These are phyloP conservation scores for Aspergillus homomorphus DNA, from an alignment of 495 filamentous ascomycete genomes.

Conservation along the genomic window DNA sequence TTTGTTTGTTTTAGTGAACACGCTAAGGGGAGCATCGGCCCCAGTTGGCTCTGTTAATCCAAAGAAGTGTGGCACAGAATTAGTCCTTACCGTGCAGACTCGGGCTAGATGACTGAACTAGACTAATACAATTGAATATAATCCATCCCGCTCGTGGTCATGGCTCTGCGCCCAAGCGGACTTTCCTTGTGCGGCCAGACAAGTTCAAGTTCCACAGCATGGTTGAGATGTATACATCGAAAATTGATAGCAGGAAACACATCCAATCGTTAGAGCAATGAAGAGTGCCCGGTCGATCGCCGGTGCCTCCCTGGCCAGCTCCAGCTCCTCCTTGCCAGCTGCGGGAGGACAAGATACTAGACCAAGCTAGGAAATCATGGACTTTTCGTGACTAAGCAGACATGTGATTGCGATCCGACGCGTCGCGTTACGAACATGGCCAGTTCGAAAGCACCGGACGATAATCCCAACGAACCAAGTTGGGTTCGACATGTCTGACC, in stretches of 20 bases:
- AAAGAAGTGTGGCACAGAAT: not conserved
- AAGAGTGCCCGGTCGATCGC: too few relatives aligned
- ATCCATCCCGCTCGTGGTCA: not conserved
- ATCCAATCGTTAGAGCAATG: too few relatives aligned
- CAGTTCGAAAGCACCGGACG: not conserved
- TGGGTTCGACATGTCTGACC: conserved; percentile 22
- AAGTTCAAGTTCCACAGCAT: not conserved
- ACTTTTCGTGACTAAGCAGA: not conserved
- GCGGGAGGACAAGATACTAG: not conserved
- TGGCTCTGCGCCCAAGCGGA: not conserved
- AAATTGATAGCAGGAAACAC: too few relatives aligned
- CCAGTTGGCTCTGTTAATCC: not conserved
- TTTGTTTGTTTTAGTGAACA: too few relatives aligned
- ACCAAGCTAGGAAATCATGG: not conserved
- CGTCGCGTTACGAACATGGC: conserved; percentile 11
- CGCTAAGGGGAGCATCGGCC: too few relatives aligned
- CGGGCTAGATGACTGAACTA: not conserved
- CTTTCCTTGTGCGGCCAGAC: too few relatives aligned
- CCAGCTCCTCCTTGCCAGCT: too few relatives aligned
- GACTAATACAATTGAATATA: too few relatives aligned
- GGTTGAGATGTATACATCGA: not conserved
- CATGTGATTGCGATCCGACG: conserved; percentile 10
- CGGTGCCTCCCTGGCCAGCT: too few relatives aligned
- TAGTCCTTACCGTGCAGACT: not conserved
- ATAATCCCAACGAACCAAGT: not conserved